Conservation (phyloP, 73 alveolate genomes). For the Breviolum minutum region DNA sequence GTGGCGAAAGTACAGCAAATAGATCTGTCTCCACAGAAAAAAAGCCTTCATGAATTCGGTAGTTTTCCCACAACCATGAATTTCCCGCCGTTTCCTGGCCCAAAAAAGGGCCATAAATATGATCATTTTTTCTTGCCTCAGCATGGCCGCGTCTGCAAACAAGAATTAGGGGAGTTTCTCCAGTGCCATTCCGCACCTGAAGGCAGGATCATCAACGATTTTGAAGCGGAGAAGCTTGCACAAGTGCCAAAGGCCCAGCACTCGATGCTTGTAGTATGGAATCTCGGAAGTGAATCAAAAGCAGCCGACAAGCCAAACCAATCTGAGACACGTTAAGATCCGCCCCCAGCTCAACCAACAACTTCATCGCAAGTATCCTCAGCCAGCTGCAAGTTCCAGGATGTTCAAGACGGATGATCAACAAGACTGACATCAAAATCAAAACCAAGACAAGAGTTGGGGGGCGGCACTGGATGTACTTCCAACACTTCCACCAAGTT, state of each 20-base stretch:
- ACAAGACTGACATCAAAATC: background rate
- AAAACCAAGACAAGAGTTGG: too few relatives aligned
- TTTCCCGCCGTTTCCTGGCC: too few relatives aligned
- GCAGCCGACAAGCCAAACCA: background rate
- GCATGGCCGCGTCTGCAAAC: slow-evolving; percentile 88
- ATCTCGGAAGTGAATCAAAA: background rate
- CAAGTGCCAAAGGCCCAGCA: background rate
- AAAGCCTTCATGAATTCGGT: background rate
- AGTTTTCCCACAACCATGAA: too few relatives aligned
- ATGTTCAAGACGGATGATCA: background rate
- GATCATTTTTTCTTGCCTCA: background rate
- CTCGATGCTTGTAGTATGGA: too few relatives aligned
- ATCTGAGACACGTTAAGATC: slow-evolving; percentile 59
- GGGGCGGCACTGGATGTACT: background rate
- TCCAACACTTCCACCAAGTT: background rate
- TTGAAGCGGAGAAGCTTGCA: too few relatives aligned
- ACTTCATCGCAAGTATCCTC: slow-evolving; percentile 60
- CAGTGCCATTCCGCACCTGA: slow-evolving; percentile 85
- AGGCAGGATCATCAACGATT: too few relatives aligned
- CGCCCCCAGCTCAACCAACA: slow-evolving; percentile 78
- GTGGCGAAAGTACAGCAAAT: background rate
- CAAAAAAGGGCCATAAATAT: background rate
- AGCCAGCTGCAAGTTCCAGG: background rate
- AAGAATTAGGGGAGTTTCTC: slow-evolving; percentile 75
- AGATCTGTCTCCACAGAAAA: background rate